A percentile compares a stretch with the other conserved stretches of the same genome.
phyloP scores from a whole-genome alignment of 805 yeast genomes.

The Candida oleophila region DNA sequence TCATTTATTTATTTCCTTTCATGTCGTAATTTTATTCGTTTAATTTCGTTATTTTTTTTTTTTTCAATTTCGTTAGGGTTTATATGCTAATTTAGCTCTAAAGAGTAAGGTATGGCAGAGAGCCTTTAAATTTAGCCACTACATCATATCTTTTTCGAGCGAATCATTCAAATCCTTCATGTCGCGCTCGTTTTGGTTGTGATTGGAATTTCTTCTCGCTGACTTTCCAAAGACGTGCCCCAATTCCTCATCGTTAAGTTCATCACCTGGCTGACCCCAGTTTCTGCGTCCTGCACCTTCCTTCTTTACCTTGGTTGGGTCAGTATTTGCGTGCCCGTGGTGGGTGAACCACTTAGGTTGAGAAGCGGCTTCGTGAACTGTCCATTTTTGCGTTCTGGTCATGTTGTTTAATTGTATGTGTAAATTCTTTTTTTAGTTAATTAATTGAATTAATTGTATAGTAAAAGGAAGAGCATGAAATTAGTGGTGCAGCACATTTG shows the following conservation, averaged over 20 bases:
- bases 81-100: too few species aligned
- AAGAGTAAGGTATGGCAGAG: slow-evolving; percentile 6
- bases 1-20: too few species aligned
- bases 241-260: slow-evolving; percentile 60
- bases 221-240: slow-evolving; percentile 19
- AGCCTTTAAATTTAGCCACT: background rate
- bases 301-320: slow-evolving; percentile 78
- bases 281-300: slow-evolving; percentile 84
- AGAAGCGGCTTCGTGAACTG: slow-evolving; percentile 57
- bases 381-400: slow-evolving; percentile 83
- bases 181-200: slow-evolving; percentile 29
- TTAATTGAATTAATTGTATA: too few species aligned
- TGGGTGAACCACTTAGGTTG: slow-evolving; percentile 77
- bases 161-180: slow-evolving; percentile 21
- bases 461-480: too few species aligned
- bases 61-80: too few species aligned
- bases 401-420: slow-evolving; percentile 26
- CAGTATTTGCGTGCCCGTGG: slow-evolving; percentile 63
- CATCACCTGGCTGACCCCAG: slow-evolving; percentile 87
- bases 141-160: slow-evolving; percentile 14
- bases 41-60: too few species aligned
- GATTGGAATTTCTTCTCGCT: slow-evolving; percentile 41
- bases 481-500: background rate
- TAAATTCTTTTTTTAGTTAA: too few species aligned
- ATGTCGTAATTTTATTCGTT: too few species aligned